These are phyloP conservation scores for Theileria orientalis DNA, from an alignment of 169 alveolate genomes.

Conservation along the genomic window DNA sequence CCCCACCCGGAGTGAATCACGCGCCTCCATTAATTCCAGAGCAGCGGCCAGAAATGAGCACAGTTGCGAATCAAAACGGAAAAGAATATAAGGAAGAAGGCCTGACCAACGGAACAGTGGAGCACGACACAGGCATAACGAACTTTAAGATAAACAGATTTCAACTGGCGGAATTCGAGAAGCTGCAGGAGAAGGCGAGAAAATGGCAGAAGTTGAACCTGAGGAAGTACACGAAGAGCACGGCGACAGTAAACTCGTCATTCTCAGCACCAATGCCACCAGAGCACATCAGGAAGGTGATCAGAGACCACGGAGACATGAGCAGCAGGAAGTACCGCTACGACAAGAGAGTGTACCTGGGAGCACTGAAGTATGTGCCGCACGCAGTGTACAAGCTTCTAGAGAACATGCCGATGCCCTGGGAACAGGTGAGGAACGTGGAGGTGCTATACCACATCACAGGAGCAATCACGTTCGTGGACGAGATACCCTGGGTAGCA, in stretches of 20 bases:
- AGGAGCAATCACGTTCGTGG: conserved; percentile 99
- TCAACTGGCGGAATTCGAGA: conserved; percentile 38
- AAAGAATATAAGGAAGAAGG: background rate
- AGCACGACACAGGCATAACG: background rate
- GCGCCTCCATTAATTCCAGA: background rate
- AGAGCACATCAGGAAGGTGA: conserved; percentile 96
- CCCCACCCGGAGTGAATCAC: background rate
- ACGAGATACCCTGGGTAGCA: conserved; percentile 97
- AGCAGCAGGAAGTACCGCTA: conserved; percentile 95
- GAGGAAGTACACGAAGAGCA: conserved; percentile 42
- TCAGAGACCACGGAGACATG: conserved; percentile 98
- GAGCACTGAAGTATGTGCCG: conserved; percentile 99
- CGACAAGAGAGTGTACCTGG: conserved; percentile 95
- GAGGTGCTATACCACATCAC: conserved; percentile 96
- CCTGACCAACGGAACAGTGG: background rate
- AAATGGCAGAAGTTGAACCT: conserved; percentile 69
- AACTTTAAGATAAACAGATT: background rate
- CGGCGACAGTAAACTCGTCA: conserved; percentile 7
- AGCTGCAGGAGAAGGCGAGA: conserved; percentile 71
- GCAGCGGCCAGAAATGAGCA: background rate
- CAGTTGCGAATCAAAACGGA: background rate
- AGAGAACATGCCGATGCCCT: conserved; percentile 99
- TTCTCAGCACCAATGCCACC: conserved; percentile 92
- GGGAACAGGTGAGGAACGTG: conserved; percentile 97
- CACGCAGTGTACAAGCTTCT: conserved; percentile 98